phyloP scores from a whole-genome alignment of 306 rosid species.

The Alnus glutinosa region DNA sequence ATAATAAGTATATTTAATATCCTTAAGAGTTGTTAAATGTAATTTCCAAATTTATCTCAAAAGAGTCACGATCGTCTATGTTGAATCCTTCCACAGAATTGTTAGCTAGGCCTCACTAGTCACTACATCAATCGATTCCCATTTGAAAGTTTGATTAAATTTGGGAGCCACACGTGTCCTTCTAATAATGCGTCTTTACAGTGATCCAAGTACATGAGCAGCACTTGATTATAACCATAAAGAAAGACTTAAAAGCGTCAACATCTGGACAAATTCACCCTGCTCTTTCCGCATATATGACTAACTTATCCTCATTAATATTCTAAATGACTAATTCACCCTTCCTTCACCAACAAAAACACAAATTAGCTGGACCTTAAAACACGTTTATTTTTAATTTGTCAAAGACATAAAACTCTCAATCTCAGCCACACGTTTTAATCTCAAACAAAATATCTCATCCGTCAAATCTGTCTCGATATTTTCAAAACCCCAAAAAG shows the following conservation, averaged over 20 bases:
- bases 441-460: slow-evolving; percentile 21
- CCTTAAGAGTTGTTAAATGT: too few species aligned
- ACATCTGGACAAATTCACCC: background rate
- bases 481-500: slow-evolving; percentile 43
- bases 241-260: background rate
- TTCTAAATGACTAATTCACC: background rate
- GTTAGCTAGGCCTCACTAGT: too few species aligned
- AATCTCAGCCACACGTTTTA: slow-evolving; percentile 43
- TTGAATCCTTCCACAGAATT: too few species aligned
- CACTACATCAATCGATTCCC: too few species aligned
- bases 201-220: too few species aligned
- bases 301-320: background rate
- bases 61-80: too few species aligned
- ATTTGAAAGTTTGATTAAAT: too few species aligned
- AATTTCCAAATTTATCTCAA: too few species aligned
- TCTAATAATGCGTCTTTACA: background rate
- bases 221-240: background rate
- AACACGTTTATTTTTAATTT: background rate
- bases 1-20: too few species aligned
- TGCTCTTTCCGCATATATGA: background rate
- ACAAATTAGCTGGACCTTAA: background rate
- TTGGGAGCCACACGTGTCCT: too few species aligned
- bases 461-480: slow-evolving; percentile 63
- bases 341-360: too few species aligned
- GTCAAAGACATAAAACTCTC: background rate